Evolutionary conservation across 2,329 filamentous ascomycete species (phyloP).

Genomic region (Calonectria crousiana): DNA sequence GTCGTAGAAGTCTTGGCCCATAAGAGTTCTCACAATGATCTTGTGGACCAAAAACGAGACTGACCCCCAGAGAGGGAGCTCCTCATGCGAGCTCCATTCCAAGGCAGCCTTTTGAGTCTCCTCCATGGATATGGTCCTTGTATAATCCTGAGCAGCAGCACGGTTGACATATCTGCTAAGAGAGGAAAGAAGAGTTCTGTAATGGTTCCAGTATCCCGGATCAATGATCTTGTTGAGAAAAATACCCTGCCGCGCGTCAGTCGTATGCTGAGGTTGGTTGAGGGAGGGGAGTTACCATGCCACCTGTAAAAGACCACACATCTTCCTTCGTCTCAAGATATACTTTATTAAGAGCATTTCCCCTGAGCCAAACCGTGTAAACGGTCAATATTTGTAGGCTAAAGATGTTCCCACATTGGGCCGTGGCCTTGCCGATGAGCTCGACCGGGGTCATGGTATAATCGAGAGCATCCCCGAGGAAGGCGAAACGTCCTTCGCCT

Average conservation of each 20-base stretch:
- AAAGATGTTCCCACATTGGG: slow-evolving; percentile 20
- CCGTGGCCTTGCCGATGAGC: slow-evolving; percentile 17
- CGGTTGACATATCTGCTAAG: slow-evolving; percentile 23
- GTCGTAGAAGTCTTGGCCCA: slow-evolving; percentile 25
- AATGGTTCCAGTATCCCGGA: slow-evolving; percentile 19
- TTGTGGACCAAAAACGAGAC: slow-evolving; percentile 21
- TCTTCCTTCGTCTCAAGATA: slow-evolving; percentile 22
- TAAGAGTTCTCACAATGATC: slow-evolving; percentile 22
- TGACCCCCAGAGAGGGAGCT: slow-evolving; percentile 10
- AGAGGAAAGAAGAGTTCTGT: slow-evolving; percentile 11
- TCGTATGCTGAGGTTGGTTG: background rate
- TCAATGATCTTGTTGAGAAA: slow-evolving; percentile 27
- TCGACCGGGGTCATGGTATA: slow-evolving; percentile 20
- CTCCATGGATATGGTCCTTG: background rate
- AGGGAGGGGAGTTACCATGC: slow-evolving; percentile 8
- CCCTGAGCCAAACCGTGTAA: slow-evolving; percentile 21
- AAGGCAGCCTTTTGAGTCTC: slow-evolving; percentile 18
- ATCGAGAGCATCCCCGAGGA: slow-evolving; percentile 21
- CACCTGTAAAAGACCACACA: slow-evolving; percentile 25
- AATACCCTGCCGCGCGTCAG: slow-evolving; percentile 13
- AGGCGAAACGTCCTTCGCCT: slow-evolving; percentile 15
- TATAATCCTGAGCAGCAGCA: slow-evolving; percentile 18
- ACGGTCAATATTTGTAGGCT: slow-evolving; percentile 21
- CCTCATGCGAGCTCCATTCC: slow-evolving; percentile 10
- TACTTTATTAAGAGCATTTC: slow-evolving; percentile 20